phyloP scores from a whole-genome alignment of 2,329 filamentous ascomycete genomes.

The Nothophoma quercina region DNA sequence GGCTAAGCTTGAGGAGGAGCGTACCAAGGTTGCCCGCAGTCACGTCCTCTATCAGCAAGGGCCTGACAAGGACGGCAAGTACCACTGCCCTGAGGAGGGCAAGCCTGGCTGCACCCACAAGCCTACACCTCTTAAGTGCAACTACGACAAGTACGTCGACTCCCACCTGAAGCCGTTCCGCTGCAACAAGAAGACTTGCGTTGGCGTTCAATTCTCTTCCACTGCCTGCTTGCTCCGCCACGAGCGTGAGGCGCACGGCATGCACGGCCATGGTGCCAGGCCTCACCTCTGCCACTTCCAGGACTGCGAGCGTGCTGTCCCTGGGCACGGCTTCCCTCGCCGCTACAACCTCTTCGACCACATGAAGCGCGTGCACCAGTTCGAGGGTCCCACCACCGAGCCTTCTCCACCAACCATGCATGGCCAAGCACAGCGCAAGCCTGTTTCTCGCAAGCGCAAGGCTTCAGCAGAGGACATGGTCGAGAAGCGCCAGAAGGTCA shows the following conservation, averaged over 20 bases:
- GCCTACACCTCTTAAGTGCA: conserved; percentile 96
- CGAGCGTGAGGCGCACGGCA: conserved; percentile 92
- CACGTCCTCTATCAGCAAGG: conserved; percentile 75
- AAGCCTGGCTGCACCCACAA: conserved; percentile 82
- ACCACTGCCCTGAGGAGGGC: conserved; percentile 89
- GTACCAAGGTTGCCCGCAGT: conserved; percentile 52
- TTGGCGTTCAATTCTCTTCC: conserved; percentile 89
- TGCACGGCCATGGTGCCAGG: conserved; percentile 93
- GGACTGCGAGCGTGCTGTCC: conserved; percentile 82
- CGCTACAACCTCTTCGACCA: conserved; percentile 97
- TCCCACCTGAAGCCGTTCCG: conserved; percentile 96
- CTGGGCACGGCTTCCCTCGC: conserved; percentile 89
- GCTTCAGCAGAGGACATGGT: conserved; percentile 37
- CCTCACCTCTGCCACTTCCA: conserved; percentile 88
- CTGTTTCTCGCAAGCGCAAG: conserved; percentile 46
- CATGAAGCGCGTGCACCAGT: conserved; percentile 91
- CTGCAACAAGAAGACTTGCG: conserved; percentile 85
- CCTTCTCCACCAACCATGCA: conserved; percentile 37
- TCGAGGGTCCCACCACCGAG: conserved; percentile 51
- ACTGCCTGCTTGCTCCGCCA: conserved; percentile 94
- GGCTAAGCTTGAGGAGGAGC: conserved; percentile 47
- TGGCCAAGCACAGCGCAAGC: conserved; percentile 37
- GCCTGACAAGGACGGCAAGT: conserved; percentile 77
- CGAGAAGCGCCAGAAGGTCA: conserved; percentile 46
- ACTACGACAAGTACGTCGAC: conserved; percentile 98